These are phyloP conservation scores for Saccharomyces mikatae DNA, from an alignment of 805 yeast genomes.

Conservation along the genomic window DNA sequence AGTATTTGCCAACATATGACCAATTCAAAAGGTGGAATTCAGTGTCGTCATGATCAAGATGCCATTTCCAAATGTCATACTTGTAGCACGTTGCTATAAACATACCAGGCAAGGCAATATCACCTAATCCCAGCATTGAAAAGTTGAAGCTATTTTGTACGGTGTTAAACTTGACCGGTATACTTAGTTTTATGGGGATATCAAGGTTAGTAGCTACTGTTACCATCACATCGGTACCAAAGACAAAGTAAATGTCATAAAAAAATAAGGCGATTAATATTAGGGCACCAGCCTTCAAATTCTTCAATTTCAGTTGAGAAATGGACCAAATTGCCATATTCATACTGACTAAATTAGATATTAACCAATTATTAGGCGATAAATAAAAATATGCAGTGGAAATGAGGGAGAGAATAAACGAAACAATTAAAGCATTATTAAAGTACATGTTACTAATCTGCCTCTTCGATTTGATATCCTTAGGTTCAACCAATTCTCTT, in stretches of 20 bases:
- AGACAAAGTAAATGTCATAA: constrained; percentile 63
- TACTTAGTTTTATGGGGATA: constrained; percentile 35
- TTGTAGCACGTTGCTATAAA: constrained; percentile 44
- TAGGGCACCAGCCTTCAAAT: constrained; percentile 39
- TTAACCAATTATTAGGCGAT: constrained; percentile 37
- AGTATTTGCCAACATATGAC: constrained; percentile 37
- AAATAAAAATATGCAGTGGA: constrained; percentile 17
- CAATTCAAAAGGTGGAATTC: constrained; percentile 35
- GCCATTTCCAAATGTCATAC: constrained; percentile 40
- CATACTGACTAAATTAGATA: constrained; percentile 37
- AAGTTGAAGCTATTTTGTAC: constrained; percentile 13
- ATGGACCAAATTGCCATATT: constrained; percentile 40
- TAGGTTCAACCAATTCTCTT: constrained; percentile 14
- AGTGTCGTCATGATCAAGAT: constrained; percentile 22
- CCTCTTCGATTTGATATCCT: constrained; percentile 14
- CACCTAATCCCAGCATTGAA: constrained; percentile 53
- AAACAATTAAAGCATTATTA: constrained; percentile 26
- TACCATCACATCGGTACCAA: constrained; percentile 52
- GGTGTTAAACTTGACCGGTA: constrained; percentile 20
- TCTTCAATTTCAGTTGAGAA: constrained; percentile 32
- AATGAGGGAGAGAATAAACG: constrained; percentile 14
- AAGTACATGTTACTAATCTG: constrained; percentile 33
- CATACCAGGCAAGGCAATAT: constrained; percentile 51
- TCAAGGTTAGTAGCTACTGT: constrained; percentile 49
- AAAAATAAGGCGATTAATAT: constrained; percentile 44